Conservation (phyloP, 108 stramenopile genomes). For the Cyclostephanos invisitatus region DNA sequence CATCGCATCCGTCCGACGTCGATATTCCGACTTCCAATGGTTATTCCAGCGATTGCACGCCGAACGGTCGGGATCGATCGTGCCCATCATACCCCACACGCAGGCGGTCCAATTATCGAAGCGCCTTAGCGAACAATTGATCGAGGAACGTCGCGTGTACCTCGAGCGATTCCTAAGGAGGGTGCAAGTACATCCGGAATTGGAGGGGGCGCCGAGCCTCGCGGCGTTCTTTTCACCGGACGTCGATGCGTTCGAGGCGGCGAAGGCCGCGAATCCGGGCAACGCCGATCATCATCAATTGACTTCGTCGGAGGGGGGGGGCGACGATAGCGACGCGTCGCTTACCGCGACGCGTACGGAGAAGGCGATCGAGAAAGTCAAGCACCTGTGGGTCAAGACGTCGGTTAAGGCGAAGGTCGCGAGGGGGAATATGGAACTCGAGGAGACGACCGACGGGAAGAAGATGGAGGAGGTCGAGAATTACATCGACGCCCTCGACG, state of each 20-base stretch:
- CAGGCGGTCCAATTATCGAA: slow-evolving; percentile 55
- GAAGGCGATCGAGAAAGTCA: slow-evolving; percentile 46
- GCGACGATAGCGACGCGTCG: slow-evolving; percentile 5
- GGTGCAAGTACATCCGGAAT: slow-evolving; percentile 78
- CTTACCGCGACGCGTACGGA: not conserved
- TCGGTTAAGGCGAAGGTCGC: slow-evolving; percentile 48
- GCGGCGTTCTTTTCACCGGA: slow-evolving; percentile 81
- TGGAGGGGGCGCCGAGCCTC: slow-evolving; percentile 68
- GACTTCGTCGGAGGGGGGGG: slow-evolving; percentile 14
- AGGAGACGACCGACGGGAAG: slow-evolving; percentile 64
- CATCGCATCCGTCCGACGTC: slow-evolving; percentile 64
- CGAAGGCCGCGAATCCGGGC: slow-evolving; percentile 59
- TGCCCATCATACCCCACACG: slow-evolving; percentile 93
- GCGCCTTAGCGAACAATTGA: slow-evolving; percentile 75
- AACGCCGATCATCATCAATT: slow-evolving; percentile 4
- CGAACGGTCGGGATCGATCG: slow-evolving; percentile 85
- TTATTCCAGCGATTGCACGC: slow-evolving; percentile 76
- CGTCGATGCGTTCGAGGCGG: slow-evolving; percentile 63
- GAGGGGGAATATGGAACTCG: slow-evolving; percentile 52
- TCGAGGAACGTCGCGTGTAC: slow-evolving; percentile 72
- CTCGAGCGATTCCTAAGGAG: slow-evolving; percentile 77
- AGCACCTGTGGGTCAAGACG: slow-evolving; percentile 66
- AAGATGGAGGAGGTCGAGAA: slow-evolving; percentile 67
- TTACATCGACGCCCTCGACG: slow-evolving; percentile 67
- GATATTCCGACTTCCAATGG: slow-evolving; percentile 95